Percentiles rank a stretch among this genome's conserved stretches.
These are phyloP conservation scores for Coniosporium tulheliwenetii DNA, from an alignment of 2,329 filamentous ascomycete genomes.

Conservation along the genomic window DNA sequence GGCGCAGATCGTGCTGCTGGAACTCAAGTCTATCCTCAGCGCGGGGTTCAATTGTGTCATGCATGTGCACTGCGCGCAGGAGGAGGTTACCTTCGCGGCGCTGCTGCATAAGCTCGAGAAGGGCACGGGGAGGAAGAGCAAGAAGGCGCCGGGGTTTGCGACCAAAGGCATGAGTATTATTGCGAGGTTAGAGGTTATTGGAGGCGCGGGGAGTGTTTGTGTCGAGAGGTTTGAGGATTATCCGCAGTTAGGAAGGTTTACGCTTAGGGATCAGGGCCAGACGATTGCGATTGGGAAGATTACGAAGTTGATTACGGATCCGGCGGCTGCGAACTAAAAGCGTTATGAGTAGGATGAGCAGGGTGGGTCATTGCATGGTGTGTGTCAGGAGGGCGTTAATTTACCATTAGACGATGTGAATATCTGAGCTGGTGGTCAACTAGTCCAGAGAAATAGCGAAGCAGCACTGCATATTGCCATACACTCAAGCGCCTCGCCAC, in stretches of 20 bases:
- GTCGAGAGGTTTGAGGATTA: slow-evolving; percentile 94
- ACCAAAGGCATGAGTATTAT: slow-evolving; percentile 75
- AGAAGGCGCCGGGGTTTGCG: slow-evolving; percentile 81
- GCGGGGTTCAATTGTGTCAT: slow-evolving; percentile 96
- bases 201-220: slow-evolving; percentile 74
- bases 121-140: slow-evolving; percentile 84
- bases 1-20: slow-evolving; percentile 89
- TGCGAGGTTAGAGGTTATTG: slow-evolving; percentile 74
- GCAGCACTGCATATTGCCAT: too few relatives aligned
- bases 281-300: slow-evolving; percentile 99
- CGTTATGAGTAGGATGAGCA: too few relatives aligned
- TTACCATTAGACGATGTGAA: too few relatives aligned
- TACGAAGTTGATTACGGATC: slow-evolving; percentile 57
- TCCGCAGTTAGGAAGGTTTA: slow-evolving; percentile 83
- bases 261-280: slow-evolving; percentile 86
- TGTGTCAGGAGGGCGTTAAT: too few relatives aligned
- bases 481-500: too few relatives aligned
- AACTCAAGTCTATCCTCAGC: slow-evolving; percentile 84
- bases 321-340: background rate
- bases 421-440: too few relatives aligned
- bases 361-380: too few relatives aligned
- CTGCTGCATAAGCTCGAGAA: slow-evolving; percentile 92
- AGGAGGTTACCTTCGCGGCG: slow-evolving; percentile 84
- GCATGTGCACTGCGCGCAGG: slow-evolving; percentile 92
- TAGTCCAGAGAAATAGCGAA: too few relatives aligned